Percentiles rank a stretch among this genome's conserved stretches.
Conservation (phyloP, 345 rosid species). For the Brassica carinata region DNA sequence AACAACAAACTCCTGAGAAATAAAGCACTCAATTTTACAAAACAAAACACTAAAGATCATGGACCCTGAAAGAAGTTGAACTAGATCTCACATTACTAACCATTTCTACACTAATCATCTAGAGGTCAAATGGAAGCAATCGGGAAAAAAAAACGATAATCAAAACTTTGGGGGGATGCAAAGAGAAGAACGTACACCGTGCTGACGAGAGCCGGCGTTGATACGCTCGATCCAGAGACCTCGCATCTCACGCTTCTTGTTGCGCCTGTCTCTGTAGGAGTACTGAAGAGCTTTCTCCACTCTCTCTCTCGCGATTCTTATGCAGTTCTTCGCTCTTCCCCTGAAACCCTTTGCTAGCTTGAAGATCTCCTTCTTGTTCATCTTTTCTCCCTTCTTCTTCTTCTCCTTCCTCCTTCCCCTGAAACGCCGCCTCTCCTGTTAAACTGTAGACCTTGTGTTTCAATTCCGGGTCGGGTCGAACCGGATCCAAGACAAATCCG, state of each 20-base stretch:
- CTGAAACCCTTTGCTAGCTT: conserved; percentile 92
- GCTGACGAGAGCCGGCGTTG: conserved; percentile 88
- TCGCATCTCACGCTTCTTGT: conserved; percentile 97
- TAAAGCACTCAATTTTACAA: not conserved
- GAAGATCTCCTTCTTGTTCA: conserved; percentile 88
- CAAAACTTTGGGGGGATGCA: not conserved
- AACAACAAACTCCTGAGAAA: not conserved
- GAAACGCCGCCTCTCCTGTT: conserved; percentile 25
- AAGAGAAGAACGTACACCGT: conserved; percentile 54
- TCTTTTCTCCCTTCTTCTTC: conserved; percentile 32
- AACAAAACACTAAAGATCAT: conserved; percentile 6
- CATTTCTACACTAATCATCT: conserved; percentile 2
- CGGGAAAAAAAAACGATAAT: not conserved
- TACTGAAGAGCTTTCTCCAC: conserved; percentile 97
- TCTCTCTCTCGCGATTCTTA: conserved; percentile 85
- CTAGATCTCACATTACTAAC: not conserved
- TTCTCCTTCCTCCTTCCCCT: not conserved
- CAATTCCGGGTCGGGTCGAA: not conserved
- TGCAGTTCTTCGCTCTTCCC: conserved; percentile 95
- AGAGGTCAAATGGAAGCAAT: conserved; percentile 3
- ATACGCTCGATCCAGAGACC: conserved; percentile 96
- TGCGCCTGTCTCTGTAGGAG: conserved; percentile 92
- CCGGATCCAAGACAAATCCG: not conserved
- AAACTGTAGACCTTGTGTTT: not conserved
- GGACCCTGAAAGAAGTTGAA: not conserved